Evolutionary conservation across 495 filamentous ascomycete species (phyloP), one percentile per base, ranked within the genome.

Genomic region (Penicillium maclennaniae): DNA sequence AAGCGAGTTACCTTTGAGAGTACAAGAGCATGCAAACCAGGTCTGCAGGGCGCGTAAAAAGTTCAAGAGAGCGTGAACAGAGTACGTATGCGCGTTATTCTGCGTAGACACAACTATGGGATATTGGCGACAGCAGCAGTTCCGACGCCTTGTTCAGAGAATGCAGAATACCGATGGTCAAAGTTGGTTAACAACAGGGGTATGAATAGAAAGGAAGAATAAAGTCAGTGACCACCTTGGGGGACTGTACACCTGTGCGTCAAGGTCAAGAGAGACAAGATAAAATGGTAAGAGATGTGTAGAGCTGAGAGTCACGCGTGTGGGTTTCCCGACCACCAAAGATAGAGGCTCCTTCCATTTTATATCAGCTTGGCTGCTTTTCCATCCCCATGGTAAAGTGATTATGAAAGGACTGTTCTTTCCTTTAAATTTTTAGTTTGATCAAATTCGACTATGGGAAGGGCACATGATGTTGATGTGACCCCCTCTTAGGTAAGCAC

Each of bases 401-500:
- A 34, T 14, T 34, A 12, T 34, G 31, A 14, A 14, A 1, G 31
- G 14, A 14, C 9, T 12, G 27, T 34, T 34, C 31, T 34, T 34
- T 34, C 31, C 31, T 34, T 12, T 2, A 31, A 34, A 14, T 14
- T 12, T 34, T 34, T 4, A 34, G 14, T 34, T 34, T 34, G 31
- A 34, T 34, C 1, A 34, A 34, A 34, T 14, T 5, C 23, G 23
- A 23, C 23, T 5, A 23, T 23, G 23, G 23, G 23, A 34, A 14
- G 31, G 31, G 31, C 12, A 60, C 59, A 61, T 66, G 56, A 60
- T 48, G 53, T 61, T 17, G 55, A 57, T 48, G 47, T 55, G 50
- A 51, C 45, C 19, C 15, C 37, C 26, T 43, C 51, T 60, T 66
- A 60, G 38, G 54, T 63, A 56, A 61, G 39, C 52, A 47, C 42